Evolutionary conservation across 2,329 filamentous ascomycete genomes (phyloP), one percentile per base, ranked within the genome.

Genomic region (Cladosporium sp.): DNA sequence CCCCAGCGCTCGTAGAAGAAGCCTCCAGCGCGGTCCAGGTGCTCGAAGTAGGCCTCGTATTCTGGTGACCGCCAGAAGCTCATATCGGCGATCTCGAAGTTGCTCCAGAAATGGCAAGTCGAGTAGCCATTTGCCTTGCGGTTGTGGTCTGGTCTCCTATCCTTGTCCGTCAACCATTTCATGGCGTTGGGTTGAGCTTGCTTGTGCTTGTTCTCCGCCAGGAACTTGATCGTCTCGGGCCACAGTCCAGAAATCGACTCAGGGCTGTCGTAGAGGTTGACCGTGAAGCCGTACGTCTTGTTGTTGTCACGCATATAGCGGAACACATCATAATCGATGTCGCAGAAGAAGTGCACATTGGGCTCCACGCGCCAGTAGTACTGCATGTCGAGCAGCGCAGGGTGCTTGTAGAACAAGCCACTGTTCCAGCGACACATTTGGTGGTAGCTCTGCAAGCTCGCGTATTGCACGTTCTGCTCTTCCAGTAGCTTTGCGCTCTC

Each of bases 341-440:
- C 92, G 84, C 95, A 99, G 86, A 97, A 99, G 85, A 98, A 99
- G 80, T 97, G 93, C 52, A 99, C 95, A 71, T 98, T 97, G 62
- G 95, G 95, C 78, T 99, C 95, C 57, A 99, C 95, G 66, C 95
- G 91, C 95, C 95, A 99, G 84, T 99, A 99, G 84, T 92, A 99
- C 71, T 92, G 91, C 69, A 86, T 88, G 73, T 95, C 80, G 70
- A 88, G 83, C 65, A 99, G 86, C 0, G 93, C 93, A 0, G 93
- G 92, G 79, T 99, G 95, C 76, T 95, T 93, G 84, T 97, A 97
- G 84, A 99, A 99, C 79, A 98, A 85, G 75, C 95, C 95, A 75
- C 91, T 96, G 82, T 99, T 99, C 95, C 95, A 99, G 65, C 95
- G 89, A 77, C 95, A 99, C 95, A 99, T 99, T 77, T 98, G 91